Evolutionary conservation across 768 basidiomycete genomes (phyloP), one percentile per base, ranked within the genome.

Genomic region (Panaeolus papilionaceus): DNA sequence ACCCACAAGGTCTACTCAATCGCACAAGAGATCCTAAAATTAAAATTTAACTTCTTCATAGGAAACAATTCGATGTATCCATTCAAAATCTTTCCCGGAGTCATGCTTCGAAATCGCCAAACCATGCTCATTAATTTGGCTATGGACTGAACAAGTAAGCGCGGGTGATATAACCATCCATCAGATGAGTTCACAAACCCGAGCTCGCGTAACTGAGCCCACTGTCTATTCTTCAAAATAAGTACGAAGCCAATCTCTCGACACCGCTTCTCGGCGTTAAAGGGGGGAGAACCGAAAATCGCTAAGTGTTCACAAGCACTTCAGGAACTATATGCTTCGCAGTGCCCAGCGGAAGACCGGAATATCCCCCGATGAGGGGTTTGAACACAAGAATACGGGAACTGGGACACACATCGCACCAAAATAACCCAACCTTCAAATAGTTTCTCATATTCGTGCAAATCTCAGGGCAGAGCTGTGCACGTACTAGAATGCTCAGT

Each of bases 201-300:
- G 14, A 63, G 40, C 37, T 42, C n/a, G 38, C 39, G 12, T 12
- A 63, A 11, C 14, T 63, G 16, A 37, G 38, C 9, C 1, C 40
- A 7, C 8, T 38, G 20, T 39, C 38, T 33, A 39, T 26, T 18
- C 42, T 18, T 51, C 47, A 26, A 51, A 26, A 14, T 28, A 26
- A 1, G 11, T 18, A 45, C 7, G 47, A 49, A 49, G 23, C 4
- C 47, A 23, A 49, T 49, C 47, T 23, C 20, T 23, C 20, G 20
- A 23, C 47, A 26, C 20, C 47, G 47, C 47, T 49, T 49, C 28
- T 58, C 54, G 54, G 54, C 54, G 54, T 33, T 58, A 58, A 58
- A 23, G 54, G 33, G 54, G 54, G 14, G 1, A 33, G 3, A 33
- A 33, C 33, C 33, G 33, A 33, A 33, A 33, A 33, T 1, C 2